Base-by-base conservation (phyloP, 2,329 filamentous ascomycete species). In the Alternaria atra region DNA sequence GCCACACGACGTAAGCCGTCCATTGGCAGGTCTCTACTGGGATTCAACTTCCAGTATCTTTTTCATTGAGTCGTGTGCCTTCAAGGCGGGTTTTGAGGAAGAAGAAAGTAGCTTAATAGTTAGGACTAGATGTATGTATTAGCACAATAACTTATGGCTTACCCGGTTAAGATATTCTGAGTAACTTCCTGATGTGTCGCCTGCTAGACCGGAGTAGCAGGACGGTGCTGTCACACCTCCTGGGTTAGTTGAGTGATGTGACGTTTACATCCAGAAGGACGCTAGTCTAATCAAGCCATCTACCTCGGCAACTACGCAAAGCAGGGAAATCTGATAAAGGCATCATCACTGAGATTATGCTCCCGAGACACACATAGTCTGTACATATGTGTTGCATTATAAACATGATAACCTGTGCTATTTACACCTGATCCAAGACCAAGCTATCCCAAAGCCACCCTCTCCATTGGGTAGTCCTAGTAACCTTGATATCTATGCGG, bases 391-490 rank as follows among this genome's bases (percentile, higher is more conserved):
- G 17, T 15, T 34, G 44, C 10, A 32, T 32, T 13, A 10, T 30
- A 8, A 23, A 43, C 15, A 27, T 15, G 40, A 23, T 48, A 23
- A 12, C 8, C 15, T 48, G 7, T 25, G 2, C 20, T 20, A 48
- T 29, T 29, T 61, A 75, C 8, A 64, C 58, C 65, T 71, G 78
- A 39, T 81, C 80, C 39, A 82, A 58, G 1, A 79, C 61, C 23
- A 82, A 63, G 32, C 75, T 77, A 65, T 83, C 81, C 79, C 80
- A 83, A 58, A 82, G 67, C 67, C 80, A 80, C 0, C 80, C 80
- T 40, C 77, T 71, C 80, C 80, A 82, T 43, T 62, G 60, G 15
- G 75, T 73, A 13, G 69, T 77, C 59, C 64, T 72, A 13, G 73
- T 76, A 20, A 82, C 78, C 20, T 65, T 69, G 51, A 82, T 75